Conservation (phyloP, 352 stramenopile genomes). For the Phytophthora vignae region DNA sequence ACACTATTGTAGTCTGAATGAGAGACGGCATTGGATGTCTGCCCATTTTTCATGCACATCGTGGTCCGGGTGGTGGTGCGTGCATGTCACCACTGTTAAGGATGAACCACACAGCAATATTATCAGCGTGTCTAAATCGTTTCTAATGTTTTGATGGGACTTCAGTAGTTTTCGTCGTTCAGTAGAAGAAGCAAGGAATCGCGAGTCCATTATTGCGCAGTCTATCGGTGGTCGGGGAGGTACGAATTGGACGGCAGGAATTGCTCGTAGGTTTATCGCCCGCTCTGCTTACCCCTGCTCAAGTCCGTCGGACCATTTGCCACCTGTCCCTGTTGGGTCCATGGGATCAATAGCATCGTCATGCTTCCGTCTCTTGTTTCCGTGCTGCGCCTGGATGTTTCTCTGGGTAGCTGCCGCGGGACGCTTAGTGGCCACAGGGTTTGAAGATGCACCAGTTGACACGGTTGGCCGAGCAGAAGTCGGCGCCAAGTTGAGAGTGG, state of each 20-base stretch:
- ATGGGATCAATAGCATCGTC: slow-evolving; percentile 27
- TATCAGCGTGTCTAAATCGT: too few relatives aligned
- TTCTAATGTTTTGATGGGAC: too few relatives aligned
- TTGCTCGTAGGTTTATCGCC: neutral
- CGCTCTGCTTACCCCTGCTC: slow-evolving; percentile 17
- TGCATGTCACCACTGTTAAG: too few relatives aligned
- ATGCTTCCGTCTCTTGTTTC: slow-evolving; percentile 28
- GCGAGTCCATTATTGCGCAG: neutral
- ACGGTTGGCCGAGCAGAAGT: neutral
- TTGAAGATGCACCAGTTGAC: neutral
- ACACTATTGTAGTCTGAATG: too few relatives aligned
- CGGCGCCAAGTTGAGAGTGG: neutral
- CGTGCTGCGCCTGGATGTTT: neutral
- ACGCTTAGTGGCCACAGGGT: slow-evolving; percentile 18
- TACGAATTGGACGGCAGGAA: too few relatives aligned
- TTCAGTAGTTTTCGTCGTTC: too few relatives aligned
- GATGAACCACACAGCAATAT: too few relatives aligned
- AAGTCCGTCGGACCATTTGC: slow-evolving; percentile 37
- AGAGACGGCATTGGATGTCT: too few relatives aligned
- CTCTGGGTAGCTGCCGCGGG: neutral
- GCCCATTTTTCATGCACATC: too few relatives aligned
- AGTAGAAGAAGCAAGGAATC: too few relatives aligned
- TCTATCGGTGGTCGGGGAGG: neutral
- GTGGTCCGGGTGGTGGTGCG: too few relatives aligned
- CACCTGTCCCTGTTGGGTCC: slow-evolving; percentile 31